phyloP scores from a whole-genome alignment of 139 green algal genomes.

The Coelastrella sp. region DNA sequence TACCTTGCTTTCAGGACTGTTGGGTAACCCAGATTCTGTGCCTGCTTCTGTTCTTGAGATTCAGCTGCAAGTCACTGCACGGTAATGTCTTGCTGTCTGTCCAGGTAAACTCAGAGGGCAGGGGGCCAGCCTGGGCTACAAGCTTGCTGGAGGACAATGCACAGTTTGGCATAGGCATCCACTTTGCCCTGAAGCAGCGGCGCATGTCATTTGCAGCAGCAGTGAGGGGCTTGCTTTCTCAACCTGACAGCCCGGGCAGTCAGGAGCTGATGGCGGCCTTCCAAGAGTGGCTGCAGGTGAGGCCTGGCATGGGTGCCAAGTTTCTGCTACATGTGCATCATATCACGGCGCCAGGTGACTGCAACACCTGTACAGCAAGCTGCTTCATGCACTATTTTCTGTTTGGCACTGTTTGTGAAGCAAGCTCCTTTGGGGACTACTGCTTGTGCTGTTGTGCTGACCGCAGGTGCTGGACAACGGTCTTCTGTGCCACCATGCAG shows the following conservation, averaged over 20 bases:
- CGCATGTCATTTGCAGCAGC: slow-evolving; percentile 43
- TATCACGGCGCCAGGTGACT: too few species aligned
- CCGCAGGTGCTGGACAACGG: slow-evolving; percentile 45
- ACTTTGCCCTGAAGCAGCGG: slow-evolving; percentile 58
- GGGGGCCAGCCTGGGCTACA: slow-evolving; percentile 69
- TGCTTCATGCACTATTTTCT: too few species aligned
- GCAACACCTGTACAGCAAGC: too few species aligned
- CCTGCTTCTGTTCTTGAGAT: too few species aligned
- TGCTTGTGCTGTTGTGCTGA: background rate
- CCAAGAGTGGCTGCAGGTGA: slow-evolving; percentile 50
- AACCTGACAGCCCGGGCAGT: slow-evolving; percentile 7
- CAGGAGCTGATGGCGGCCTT: slow-evolving; percentile 40
- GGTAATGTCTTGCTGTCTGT: background rate
- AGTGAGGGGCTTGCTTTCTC: slow-evolving; percentile 16
- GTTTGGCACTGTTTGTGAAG: too few species aligned
- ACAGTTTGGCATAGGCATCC: slow-evolving; percentile 69
- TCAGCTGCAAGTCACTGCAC: too few species aligned
- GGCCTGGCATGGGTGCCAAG: background rate
- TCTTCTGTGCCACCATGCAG: slow-evolving; percentile 4
- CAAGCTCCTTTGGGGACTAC: too few species aligned
- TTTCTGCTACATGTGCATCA: background rate
- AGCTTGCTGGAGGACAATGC: slow-evolving; percentile 71
- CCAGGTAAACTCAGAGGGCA: slow-evolving; percentile 48
- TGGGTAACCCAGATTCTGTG: too few species aligned
- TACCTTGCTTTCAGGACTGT: too few species aligned